Evolutionary conservation across 108 stramenopile species (phyloP).

Genomic region (Skeletonema menzelii): DNA sequence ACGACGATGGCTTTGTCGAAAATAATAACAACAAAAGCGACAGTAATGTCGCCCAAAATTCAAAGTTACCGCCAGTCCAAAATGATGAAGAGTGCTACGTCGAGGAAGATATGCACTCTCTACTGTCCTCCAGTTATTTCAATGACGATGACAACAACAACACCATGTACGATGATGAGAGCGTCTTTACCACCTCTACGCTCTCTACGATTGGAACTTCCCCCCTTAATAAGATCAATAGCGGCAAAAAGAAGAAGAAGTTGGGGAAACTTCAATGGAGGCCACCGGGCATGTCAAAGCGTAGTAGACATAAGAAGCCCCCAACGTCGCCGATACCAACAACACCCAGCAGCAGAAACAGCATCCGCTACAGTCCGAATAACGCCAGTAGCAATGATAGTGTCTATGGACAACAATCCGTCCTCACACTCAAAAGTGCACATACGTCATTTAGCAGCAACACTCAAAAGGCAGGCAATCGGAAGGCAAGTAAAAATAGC

Average conservation of each 20-base stretch:
- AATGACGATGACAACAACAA: constrained; percentile 4
- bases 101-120: constrained; percentile 7
- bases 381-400: neutral
- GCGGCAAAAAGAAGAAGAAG: constrained; percentile 4
- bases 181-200: neutral
- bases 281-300: constrained; percentile 12
- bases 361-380: no score
- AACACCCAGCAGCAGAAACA: neutral
- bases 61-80: neutral
- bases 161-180: constrained; percentile 4
- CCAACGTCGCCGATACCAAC: neutral
- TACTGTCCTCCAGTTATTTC: constrained; percentile 6
- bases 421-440: neutral
- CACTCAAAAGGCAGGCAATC: neutral
- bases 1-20: no score
- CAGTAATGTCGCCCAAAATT: neutral
- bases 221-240: neutral
- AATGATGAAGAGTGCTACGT: constrained; percentile 4
- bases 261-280: constrained; percentile 10
- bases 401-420: constrained; percentile 1
- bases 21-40: neutral
- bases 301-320: neutral
- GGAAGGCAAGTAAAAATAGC: no score
- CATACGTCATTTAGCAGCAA: neutral
- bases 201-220: neutral